Conservation (phyloP, 805 yeast genomes). For the Sungouiozyma intestinalis region DNA sequence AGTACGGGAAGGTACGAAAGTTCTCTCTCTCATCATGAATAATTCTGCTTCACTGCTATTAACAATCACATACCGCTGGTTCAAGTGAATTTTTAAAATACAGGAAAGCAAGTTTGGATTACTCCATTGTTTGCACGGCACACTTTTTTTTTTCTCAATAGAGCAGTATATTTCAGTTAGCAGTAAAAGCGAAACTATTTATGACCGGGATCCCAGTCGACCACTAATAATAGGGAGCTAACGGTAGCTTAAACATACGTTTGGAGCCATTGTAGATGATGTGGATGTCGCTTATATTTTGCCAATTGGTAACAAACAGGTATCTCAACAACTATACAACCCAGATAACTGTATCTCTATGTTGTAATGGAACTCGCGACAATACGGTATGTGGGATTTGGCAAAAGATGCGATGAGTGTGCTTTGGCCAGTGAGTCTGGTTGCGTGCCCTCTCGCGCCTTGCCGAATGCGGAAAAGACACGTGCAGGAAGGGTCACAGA, state of each 20-base stretch:
- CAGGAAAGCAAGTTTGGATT: slow-evolving; percentile 15
- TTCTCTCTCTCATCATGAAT: neutral
- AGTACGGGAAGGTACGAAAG: slow-evolving; percentile 6
- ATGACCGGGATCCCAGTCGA: neutral
- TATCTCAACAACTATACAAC: too few species aligned
- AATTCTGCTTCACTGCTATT: slow-evolving; percentile 30
- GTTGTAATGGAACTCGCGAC: too few species aligned
- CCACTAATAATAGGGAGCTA: too few species aligned
- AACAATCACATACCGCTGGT: slow-evolving; percentile 25
- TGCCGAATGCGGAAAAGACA: too few species aligned
- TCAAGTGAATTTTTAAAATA: slow-evolving; percentile 24
- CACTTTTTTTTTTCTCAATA: too few species aligned
- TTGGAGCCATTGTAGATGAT: slow-evolving; percentile 61
- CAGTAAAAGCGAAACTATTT: neutral
- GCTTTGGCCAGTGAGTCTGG: too few species aligned
- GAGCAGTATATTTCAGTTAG: neutral
- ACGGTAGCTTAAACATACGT: slow-evolving; percentile 51
- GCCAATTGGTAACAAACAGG: neutral
- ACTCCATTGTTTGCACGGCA: neutral
- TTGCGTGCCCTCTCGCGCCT: too few species aligned
- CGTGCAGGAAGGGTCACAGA: too few species aligned
- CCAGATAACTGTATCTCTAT: too few species aligned
- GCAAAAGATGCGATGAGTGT: too few species aligned
- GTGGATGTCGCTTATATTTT: slow-evolving; percentile 1
- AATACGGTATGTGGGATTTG: too few species aligned